A percentile compares a stretch with the other conserved stretches of the same genome.
Conservation (phyloP, 805 yeast genomes). For the Sugiyamaella lignohabitans region DNA sequence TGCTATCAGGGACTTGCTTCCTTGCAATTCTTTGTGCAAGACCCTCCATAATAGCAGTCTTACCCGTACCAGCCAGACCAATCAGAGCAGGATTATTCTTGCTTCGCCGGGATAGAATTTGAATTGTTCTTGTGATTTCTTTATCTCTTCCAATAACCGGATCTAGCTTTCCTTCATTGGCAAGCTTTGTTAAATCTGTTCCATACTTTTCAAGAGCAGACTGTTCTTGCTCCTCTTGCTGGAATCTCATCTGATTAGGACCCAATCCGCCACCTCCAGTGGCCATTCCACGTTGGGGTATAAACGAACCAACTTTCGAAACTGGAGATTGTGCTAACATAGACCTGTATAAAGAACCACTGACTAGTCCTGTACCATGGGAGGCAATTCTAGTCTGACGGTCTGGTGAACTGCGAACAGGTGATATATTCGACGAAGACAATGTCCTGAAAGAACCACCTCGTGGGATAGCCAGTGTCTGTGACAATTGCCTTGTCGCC, state of each 20-base stretch:
- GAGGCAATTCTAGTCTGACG: too few species aligned
- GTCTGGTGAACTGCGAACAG: too few species aligned
- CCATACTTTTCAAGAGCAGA: conserved; percentile 85
- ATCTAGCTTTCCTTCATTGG: conserved; percentile 83
- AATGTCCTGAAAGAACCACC: too few species aligned
- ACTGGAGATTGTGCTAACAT: too few species aligned
- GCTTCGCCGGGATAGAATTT: conserved; percentile 84
- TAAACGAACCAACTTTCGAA: too few species aligned
- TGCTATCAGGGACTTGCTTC: conserved; percentile 90
- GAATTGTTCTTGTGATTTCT: conserved; percentile 88
- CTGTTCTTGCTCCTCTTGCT: conserved; percentile 24
- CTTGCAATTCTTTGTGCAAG: conserved; percentile 86
- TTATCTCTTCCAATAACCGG: conserved; percentile 98
- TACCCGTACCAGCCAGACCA: conserved; percentile 98
- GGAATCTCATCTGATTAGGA: conserved; percentile 14
- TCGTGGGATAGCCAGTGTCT: too few species aligned
- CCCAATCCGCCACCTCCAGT: conserved; percentile 10
- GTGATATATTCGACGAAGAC: too few species aligned
- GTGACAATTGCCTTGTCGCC: too few species aligned
- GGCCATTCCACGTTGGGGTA: neutral
- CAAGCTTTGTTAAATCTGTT: conserved; percentile 76
- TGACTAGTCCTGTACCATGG: neutral
- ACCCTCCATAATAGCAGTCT: conserved; percentile 95
- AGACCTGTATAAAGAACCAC: too few species aligned
- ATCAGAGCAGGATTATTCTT: conserved; percentile 93